A percentile compares a stretch with the other conserved stretches of the same genome.
Evolutionary conservation across 2,329 filamentous ascomycete genomes (phyloP).

Genomic region (Diplodia intermedia): DNA sequence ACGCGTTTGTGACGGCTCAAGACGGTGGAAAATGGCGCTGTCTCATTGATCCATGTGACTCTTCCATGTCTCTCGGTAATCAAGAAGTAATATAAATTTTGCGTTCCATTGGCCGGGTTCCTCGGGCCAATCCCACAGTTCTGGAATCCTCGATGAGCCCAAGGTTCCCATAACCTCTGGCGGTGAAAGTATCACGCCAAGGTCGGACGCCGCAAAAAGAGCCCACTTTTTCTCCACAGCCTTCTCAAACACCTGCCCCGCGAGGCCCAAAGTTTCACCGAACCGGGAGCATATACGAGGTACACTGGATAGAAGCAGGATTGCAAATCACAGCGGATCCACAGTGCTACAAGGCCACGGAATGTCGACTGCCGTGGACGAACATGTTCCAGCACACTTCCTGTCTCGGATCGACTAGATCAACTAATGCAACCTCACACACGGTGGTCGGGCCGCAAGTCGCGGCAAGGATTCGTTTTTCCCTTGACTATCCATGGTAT

Average conservation of each 20-base stretch:
- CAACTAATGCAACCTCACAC: too few species aligned
- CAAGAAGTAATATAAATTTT: background rate
- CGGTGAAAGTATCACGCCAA: background rate
- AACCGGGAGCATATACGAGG: background rate
- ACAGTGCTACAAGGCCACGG: background rate
- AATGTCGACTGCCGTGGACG: background rate
- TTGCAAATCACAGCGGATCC: background rate
- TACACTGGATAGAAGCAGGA: background rate
- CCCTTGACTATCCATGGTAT: background rate
- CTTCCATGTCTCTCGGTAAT: background rate
- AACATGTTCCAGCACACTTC: constrained; percentile 1
- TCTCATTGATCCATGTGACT: background rate
- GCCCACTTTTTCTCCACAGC: background rate
- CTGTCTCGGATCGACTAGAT: constrained; percentile 5
- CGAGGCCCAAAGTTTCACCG: background rate
- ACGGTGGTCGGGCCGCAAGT: too few species aligned
- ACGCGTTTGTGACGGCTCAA: too few species aligned
- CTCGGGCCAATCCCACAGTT: background rate
- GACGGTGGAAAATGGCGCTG: background rate
- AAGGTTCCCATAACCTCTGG: background rate
- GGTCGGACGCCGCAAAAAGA: background rate
- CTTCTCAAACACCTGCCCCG: background rate
- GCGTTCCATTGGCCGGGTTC: background rate
- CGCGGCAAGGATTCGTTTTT: background rate
- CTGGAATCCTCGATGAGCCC: background rate